Base-by-base conservation (phyloP, 768 basidiomycete genomes). In the Inosperma sp. region DNA sequence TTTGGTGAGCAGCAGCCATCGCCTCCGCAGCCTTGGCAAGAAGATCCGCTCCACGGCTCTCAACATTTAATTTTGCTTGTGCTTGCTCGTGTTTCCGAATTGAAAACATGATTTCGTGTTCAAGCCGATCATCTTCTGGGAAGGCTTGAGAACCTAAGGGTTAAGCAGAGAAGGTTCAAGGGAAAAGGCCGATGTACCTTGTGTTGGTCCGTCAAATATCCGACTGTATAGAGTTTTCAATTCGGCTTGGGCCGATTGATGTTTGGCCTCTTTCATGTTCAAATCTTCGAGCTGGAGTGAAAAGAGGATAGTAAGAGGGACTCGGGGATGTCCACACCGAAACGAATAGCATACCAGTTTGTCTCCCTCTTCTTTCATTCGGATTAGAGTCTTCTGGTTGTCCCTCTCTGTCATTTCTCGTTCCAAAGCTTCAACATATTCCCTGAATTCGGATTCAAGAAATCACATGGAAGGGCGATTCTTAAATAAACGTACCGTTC, bases 401-500 rank as follows among this genome's bases (percentile, higher is more conserved):
- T 71, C 67, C 55, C 66, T 65, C 58, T 72, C 72, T 6, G 63
- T 59, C 58, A 72, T 62, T 56, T 75, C 74, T 9, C 64, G 60
- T 49, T 75, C 70, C 50, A 78, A 52, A 1, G 75, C 74, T 49
- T 74, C 74, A 3, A 76, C 66, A 51, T 73, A 78, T 54, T 76
- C 73, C 43, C 76, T 77, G 48, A n/a, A n/a, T n/a, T n/a, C n/a
- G n/a, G n/a, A n/a, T n/a, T n/a, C n/a, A n/a, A n/a, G n/a, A n/a
- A n/a, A n/a, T n/a, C n/a, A n/a, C n/a, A n/a, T n/a, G n/a, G n/a
- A n/a, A n/a, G n/a, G n/a, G n/a, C n/a, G n/a, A n/a, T n/a, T n/a
- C n/a, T n/a, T n/a, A n/a, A 33, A 36, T 34, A 17, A 31, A 57
- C 66, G 21, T 52, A 76, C 76, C 68, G 59, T 56, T 78, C 76